Evolutionary conservation across 2,329 filamentous ascomycete species (phyloP), one percentile per base, ranked within the genome.

Genomic region (Pseudogymnoascus sp.): DNA sequence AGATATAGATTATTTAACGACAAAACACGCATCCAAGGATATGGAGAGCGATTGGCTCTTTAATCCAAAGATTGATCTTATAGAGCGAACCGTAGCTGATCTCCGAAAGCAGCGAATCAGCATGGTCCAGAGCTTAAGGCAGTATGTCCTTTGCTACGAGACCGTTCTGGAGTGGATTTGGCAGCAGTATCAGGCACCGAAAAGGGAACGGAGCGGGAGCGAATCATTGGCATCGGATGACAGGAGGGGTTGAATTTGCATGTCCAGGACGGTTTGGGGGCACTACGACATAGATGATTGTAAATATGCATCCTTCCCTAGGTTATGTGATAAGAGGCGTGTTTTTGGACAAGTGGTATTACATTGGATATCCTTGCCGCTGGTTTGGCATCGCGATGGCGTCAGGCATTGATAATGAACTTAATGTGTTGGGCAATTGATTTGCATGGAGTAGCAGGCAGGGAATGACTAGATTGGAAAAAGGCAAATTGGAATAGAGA

Each of bases 131-230:
- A 97, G 89, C 70, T 77, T 97, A 63, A 82, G 91, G 65, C 94
- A 99, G 74, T 97, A 89, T 76, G 93, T 97, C 59, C 84, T 99
- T 35, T 99, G 94, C 74, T 99, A 99, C 74, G 94, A 99, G 78
- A 95, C 90, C 41, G 82, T 97, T 6, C 78, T 95, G 62, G 93
- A 97, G 75, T 99, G 93, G 92, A 75, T 94, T 29, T 79, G 80
- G 6, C 69, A 72, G 59, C 69, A 73, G 62, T 55, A 65, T 59
- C 60, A 59, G 29, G 66, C 63, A 6, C 38, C 59, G 12, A 63
- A 52, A 7, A 65, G 67, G 31, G 66, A 68, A 43, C 63, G 70
- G 19, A 68, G 67, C 49, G 69, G 66, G 19, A 70, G 68, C 62
- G 69, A 70, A 55, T 55, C 49, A 2, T 55, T 55, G 8, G 49